Base-by-base conservation (phyloP, 108 stramenopile species). In the Nitzschia inconspicua region DNA sequence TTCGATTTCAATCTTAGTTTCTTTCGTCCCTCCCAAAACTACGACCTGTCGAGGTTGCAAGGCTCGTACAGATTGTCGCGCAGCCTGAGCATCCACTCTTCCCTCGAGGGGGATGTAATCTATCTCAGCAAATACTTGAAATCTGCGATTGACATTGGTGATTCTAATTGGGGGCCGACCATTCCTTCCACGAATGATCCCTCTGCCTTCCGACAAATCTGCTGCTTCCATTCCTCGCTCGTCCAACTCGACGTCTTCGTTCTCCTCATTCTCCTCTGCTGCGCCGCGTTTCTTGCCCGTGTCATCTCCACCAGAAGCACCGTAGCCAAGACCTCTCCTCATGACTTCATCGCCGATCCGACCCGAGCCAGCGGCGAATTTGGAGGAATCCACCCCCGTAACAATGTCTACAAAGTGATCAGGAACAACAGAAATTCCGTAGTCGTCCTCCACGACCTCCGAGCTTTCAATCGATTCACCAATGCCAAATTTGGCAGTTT, bases 391-490 rank as follows among this genome's bases (percentile, higher is more conserved):
- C 1, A 95, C 88, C 20, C 93, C 93, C 5, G 89, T 85, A 10
- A 95, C 93, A 67, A 95, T 88, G 47, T 95, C 93, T 2, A 80
- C 73, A 57, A 95, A 95, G 32, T 73, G 75, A 28, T 95, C 93
- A 3, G 88, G 78, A 24, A 72, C 46, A 0, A 95, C 93, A 7
- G 88, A 80, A 63, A 95, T 91, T n/a, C 93, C 93, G 58, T 95
- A 95, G 54, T 95, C 93, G 48, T 95, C 91, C 63, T 93, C 93
- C 0, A 89, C 69, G 16, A 82, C 75, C 32, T 65, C 83, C 3
- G 75, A 63, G n/a, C 72, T 61, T 4, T 67, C 81, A 18, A 85
- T 60, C 4, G 88, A 81, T 70, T 86, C 88, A 16, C 79, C 84
- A 59, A 89, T 86, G 7, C 91, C 91, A 64, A 79, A 88, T 50